These are phyloP conservation scores for Pistacia atlantica DNA, from an alignment of 345 rosid genomes.

Conservation along the genomic window DNA sequence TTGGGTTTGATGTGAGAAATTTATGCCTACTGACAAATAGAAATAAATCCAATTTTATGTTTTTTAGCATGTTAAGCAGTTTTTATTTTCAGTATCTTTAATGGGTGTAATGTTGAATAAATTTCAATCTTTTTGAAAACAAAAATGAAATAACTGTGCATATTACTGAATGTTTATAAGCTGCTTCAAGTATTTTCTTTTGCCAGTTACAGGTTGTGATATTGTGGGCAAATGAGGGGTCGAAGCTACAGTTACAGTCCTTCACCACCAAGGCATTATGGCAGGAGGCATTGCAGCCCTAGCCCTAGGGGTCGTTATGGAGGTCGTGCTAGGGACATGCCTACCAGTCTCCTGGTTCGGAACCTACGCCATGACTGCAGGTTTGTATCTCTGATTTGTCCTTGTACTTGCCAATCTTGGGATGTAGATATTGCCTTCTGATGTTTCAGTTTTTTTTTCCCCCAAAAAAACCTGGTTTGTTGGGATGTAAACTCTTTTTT, in stretches of 20 bases:
- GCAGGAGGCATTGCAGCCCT: constrained; percentile 67
- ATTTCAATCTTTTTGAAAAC: too few species aligned
- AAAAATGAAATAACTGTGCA: too few species aligned
- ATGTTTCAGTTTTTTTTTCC: not conserved
- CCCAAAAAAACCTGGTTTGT: too few species aligned
- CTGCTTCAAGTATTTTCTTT: not conserved
- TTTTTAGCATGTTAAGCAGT: too few species aligned
- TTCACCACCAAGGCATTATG: constrained; percentile 70
- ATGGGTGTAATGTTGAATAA: too few species aligned
- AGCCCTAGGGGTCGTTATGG: constrained; percentile 63
- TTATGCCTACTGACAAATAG: too few species aligned
- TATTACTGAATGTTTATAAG: too few species aligned
- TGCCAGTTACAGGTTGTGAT: not conserved
- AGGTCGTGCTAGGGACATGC: constrained; percentile 63
- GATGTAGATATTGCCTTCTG: not conserved
- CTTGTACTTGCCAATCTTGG: not conserved
- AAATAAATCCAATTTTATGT: too few species aligned
- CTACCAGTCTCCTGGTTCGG: constrained; percentile 87
- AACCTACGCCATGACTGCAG: constrained; percentile 82
- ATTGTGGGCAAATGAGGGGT: constrained; percentile 52
- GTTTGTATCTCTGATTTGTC: constrained; percentile 27
- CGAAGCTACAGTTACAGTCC: constrained; percentile 89
- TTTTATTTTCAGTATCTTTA: not conserved
- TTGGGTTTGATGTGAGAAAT: too few species aligned
- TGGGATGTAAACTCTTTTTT: not conserved